A percentile compares a stretch with the other conserved stretches of the same genome.
phyloP scores from a whole-genome alignment of 805 yeast genomes.

The Wickerhamiella siamensis region DNA sequence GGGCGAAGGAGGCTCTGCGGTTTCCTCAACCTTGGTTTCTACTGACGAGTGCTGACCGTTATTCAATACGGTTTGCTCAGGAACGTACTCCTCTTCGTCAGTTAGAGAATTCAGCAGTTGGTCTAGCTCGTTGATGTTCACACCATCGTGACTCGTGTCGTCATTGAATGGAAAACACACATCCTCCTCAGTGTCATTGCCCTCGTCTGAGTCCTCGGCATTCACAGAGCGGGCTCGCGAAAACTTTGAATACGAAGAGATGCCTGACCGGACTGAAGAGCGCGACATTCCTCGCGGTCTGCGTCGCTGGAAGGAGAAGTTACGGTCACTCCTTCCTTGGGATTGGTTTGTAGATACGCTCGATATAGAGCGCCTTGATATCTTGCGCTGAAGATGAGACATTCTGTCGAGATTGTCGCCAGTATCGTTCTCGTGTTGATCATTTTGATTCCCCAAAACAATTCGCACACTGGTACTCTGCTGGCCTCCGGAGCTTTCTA shows the following conservation, averaged over 20 bases:
- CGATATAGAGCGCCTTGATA: not conserved
- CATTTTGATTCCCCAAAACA: not conserved
- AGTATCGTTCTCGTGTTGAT: not conserved
- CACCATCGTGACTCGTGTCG: slow-evolving; percentile 38
- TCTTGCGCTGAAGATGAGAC: not conserved
- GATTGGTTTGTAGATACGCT: not conserved
- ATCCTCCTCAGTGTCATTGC: slow-evolving; percentile 88
- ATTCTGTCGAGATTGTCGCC: not conserved
- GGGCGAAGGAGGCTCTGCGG: not conserved
- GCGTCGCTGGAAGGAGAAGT: slow-evolving; percentile 3
- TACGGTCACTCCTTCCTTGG: not conserved
- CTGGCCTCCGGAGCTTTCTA: too few relatives aligned
- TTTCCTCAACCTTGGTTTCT: slow-evolving; percentile 6
- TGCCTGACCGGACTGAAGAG: slow-evolving; percentile 30
- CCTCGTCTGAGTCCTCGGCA: slow-evolving; percentile 21
- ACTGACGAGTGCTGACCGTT: slow-evolving; percentile 27
- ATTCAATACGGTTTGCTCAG: slow-evolving; percentile 46
- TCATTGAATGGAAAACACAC: slow-evolving; percentile 90
- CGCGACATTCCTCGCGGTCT: slow-evolving; percentile 15
- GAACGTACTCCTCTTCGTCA: slow-evolving; percentile 10
- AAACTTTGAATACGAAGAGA: slow-evolving; percentile 22
- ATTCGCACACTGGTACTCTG: not conserved
- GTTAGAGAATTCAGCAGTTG: slow-evolving; percentile 14
- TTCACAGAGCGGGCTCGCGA: slow-evolving; percentile 25
- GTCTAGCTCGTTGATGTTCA: slow-evolving; percentile 78